phyloP scores from a whole-genome alignment of 2,329 filamentous ascomycete genomes.

The Fusarium palustre region DNA sequence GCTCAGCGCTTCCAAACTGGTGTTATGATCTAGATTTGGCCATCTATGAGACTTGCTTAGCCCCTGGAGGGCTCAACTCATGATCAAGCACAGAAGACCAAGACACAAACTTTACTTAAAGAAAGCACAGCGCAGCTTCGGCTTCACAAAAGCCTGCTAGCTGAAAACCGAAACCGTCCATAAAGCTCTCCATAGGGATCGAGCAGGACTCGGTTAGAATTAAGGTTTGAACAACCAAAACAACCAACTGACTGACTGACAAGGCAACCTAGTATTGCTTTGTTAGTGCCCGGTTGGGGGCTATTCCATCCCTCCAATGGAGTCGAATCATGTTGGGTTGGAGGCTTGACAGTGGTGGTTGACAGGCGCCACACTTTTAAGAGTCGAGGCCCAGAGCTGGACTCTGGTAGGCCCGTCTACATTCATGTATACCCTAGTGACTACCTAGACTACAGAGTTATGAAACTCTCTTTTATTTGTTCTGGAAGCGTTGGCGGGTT shows the following conservation, averaged over 20 bases:
- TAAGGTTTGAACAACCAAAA: conserved; percentile 1
- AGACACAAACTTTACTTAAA: background rate
- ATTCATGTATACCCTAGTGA: conserved; percentile 8
- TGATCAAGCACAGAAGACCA: conserved; percentile 28
- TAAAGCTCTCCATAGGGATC: conserved; percentile 25
- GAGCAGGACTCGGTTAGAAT: conserved; percentile 26
- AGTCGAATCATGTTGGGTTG: conserved; percentile 1
- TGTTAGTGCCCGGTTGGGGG: conserved; percentile 1
- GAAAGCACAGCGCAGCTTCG: conserved; percentile 3
- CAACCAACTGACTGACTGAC: background rate
- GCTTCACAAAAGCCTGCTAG: background rate
- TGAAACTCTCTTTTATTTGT: background rate
- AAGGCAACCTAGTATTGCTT: background rate
- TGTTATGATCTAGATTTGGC: conserved; percentile 34
- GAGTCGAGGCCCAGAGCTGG: conserved; percentile 2
- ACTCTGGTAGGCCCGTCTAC: conserved; percentile 6
- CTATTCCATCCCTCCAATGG: background rate
- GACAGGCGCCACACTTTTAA: conserved; percentile 22
- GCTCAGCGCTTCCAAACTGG: conserved; percentile 27
- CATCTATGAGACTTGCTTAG: conserved; percentile 28
- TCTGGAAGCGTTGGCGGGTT: background rate
- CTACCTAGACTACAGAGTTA: background rate
- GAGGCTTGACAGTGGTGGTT: conserved; percentile 13
- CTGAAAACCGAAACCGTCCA: conserved; percentile 15
- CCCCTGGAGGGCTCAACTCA: conserved; percentile 54